Base-by-base conservation (phyloP, 495 filamentous ascomycete genomes). In the Neurospora sp. region DNA sequence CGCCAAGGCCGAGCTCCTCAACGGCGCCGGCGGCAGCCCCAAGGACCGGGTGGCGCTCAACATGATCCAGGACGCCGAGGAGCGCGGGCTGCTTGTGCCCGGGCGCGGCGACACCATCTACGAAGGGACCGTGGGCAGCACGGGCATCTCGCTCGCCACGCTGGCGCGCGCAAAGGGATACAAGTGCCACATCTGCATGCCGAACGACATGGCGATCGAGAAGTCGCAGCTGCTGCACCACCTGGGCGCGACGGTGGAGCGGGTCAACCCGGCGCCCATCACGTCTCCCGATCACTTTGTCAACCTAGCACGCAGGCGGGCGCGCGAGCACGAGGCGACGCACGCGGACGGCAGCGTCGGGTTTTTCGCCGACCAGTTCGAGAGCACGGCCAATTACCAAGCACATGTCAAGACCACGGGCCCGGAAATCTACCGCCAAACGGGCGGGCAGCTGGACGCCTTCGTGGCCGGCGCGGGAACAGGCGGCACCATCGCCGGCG, bases 311-410 rank as follows among this genome's bases (percentile, higher is more conserved):
- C 89, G 94, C n/a, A 84, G 84, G 31, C 89, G 93, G 54, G 94
- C 96, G 0, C 79, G 80, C 46, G 87, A 91, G 69, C 96, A 97
- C 78, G 86, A 90, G 0, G 78, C 79, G 0, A 79, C 78, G 7
- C 72, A 75, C 10, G 82, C 83, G 20, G 84, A 84, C 71, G 77
- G 74, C 11, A 84, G 83, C 79, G 79, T 82, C 27, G 96, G 96
- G 16, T 96, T 95, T 82, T 99, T 99, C 81, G 94, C 94, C 0
- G 92, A 99, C 79, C 96, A 99, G 79, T 99, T 99, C 82, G 96
- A 99, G 82, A 95, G 90, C 71, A 82, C 86, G 62, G 90, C 92
- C 11, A 99, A 99, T 83, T 97, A 89, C 87, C 82, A 86, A 44
- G 94, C 96, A 4, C 96, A 99, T 82, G 89, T 89, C 76, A 83